Evolutionary conservation across 192 early-diverging fungal genomes (phyloP), one percentile per base, ranked within the genome.

Genomic region (Coemansia sp.): DNA sequence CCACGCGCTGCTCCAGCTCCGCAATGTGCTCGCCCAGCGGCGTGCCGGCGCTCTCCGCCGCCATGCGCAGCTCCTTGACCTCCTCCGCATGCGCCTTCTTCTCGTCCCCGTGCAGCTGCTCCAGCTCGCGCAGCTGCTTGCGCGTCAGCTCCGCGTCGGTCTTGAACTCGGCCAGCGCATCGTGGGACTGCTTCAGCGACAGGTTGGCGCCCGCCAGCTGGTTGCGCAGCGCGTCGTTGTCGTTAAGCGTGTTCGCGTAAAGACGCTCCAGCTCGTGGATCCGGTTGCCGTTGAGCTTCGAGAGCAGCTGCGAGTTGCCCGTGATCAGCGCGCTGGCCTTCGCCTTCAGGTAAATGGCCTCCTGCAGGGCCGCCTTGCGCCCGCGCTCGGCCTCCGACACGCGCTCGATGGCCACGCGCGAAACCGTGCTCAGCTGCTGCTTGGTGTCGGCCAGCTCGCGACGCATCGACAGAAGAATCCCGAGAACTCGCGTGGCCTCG

Each of bases 341-440:
- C 65, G 79, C 74, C 58, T 82, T 82, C 53, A 85, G 69, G 53
- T 79, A 82, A n/a, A 85, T 73, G 9, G 84, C 84, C 77, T 85
- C 84, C 49, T 85, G 84, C 66, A 85, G 53, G 15, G 84, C 84
- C 1, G 75, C 74, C 38, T 74, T 72, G 54, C 84, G 79, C 18
- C 73, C 71, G 39, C 80, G 76, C 74, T 85, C 84, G 19, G 84
- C 84, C 61, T 79, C 84, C 4, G 68, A 63, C 10, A 85, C 77
- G 1, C 80, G 79, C 71, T 83, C 84, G 39, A 82, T 72, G 11
- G 80, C 79, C 56, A 71, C 70, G 12, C 63, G 70, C 49, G 84
- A 79, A 39, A 85, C 80, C 0, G 72, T 74, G 56, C 67, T 70
- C 23, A 85, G 68, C 70, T 78, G 69, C 63, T 77, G 70, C 68